These are phyloP conservation scores for Ogataea ganodermae DNA, from an alignment of 805 yeast genomes.

Conservation along the genomic window DNA sequence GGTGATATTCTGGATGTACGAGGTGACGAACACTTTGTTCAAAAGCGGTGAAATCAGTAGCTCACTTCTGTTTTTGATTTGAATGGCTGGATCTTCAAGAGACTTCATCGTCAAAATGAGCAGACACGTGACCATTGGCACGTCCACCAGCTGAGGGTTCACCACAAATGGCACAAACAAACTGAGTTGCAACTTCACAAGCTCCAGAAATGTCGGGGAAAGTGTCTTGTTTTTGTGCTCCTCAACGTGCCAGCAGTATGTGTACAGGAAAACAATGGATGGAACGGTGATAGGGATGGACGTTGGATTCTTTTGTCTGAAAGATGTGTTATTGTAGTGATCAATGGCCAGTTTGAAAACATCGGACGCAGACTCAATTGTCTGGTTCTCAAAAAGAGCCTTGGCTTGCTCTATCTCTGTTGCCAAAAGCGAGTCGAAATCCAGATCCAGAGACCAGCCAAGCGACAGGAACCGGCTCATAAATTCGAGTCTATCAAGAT, in stretches of 20 bases:
- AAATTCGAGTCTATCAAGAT: slow-evolving; percentile 21
- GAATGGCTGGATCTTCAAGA: slow-evolving; percentile 14
- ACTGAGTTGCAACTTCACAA: slow-evolving; percentile 45
- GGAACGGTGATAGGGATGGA: slow-evolving; percentile 28
- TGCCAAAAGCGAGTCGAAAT: slow-evolving; percentile 45
- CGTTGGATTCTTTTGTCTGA: slow-evolving; percentile 21
- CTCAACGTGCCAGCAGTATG: slow-evolving; percentile 28
- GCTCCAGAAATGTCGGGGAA: slow-evolving; percentile 24
- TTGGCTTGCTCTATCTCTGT: slow-evolving; percentile 40
- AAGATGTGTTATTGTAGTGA: slow-evolving; percentile 40
- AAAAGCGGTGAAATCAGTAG: background rate
- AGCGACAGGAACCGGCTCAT: slow-evolving; percentile 39
- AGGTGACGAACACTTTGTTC: slow-evolving; percentile 16
- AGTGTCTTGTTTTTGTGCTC: slow-evolving; percentile 10
- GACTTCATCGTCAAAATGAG: slow-evolving; percentile 24
- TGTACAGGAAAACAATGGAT: slow-evolving; percentile 36
- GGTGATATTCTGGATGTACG: slow-evolving; percentile 29
- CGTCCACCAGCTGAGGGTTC: slow-evolving; percentile 22
- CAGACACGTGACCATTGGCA: slow-evolving; percentile 19
- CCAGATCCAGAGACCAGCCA: slow-evolving; percentile 67
- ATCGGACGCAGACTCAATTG: slow-evolving; percentile 35
- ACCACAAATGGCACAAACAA: slow-evolving; percentile 42
- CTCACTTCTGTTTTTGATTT: slow-evolving; percentile 5
- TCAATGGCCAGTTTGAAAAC: slow-evolving; percentile 43
- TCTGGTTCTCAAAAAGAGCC: slow-evolving; percentile 39